Evolutionary conservation across 2,329 filamentous ascomycete species (phyloP).

Genomic region (Colletotrichum gloeosporioides): DNA sequence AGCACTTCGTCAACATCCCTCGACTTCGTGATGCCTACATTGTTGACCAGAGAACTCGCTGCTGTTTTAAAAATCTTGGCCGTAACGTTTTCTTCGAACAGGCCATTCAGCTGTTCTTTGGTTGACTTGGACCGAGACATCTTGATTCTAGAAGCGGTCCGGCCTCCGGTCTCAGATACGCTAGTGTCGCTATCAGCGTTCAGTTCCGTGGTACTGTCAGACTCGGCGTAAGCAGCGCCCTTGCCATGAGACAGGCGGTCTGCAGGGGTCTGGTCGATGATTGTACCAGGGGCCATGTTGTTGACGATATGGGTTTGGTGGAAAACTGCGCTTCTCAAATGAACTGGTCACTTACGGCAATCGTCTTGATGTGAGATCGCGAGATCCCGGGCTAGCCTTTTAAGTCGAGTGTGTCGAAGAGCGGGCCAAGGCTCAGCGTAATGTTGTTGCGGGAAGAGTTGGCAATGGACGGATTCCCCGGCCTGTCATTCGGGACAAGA

Average conservation of each 20-base stretch:
- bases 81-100: constrained; percentile 23
- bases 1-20: background rate
- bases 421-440: background rate
- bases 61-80: constrained; percentile 26
- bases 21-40: constrained; percentile 2
- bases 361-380: background rate
- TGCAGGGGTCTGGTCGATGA: background rate
- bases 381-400: background rate
- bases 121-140: background rate
- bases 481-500: background rate
- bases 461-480: background rate
- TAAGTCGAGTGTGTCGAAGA: background rate
- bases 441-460: background rate
- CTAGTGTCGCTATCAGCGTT: constrained; percentile 15
- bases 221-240: background rate
- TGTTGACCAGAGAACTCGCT: constrained; percentile 1
- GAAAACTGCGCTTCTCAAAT: background rate
- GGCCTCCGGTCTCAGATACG: background rate
- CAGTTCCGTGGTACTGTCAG: constrained; percentile 2
- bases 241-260: background rate
- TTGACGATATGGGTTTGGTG: too few species aligned
- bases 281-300: background rate
- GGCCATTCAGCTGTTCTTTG: background rate
- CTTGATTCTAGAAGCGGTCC: background rate
- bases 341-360: background rate